Evolutionary conservation across 805 yeast species (phyloP), one percentile per base, ranked within the genome.

Genomic region (Priceomyces fermenticarens): DNA sequence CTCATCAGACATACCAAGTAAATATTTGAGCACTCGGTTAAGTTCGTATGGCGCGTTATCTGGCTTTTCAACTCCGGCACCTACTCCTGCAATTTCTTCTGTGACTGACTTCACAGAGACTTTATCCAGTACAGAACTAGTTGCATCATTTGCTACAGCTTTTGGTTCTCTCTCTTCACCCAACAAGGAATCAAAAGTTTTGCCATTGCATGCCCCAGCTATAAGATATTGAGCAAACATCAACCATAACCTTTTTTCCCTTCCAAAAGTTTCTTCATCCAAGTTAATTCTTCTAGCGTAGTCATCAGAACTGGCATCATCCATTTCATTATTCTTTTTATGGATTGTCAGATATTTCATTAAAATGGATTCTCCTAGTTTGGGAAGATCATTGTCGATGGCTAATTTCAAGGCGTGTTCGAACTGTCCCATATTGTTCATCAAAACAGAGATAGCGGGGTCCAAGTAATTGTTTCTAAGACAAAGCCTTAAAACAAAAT

Each of bases 341-440:
- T 20, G 25, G 25, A 20, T 20, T 20, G 7, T 8, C 25, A 20
- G 25, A 43, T 57, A 67, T 23, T 55, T 58, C 29, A 53, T 56
- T 38, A 70, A 48, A 1, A 69, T 66, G 45, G 54, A 58, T 32
- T 64, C 69, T 0, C 64, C 90, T 33, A 78, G 64, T 16, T 81
- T 83, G 4, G 80, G 62, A 50, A 83, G 64, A 27, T 77, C 77
- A 45, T 78, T 63, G 3, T 77, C 72, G 35, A 93, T 65, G 0
- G 97, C 91, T 41, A 93, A 58, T 36, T 72, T 72, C 28, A 90
- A 79, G 0, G 98, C 97, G 40, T 86, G 89, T 45, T 88, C 95
- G 54, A 74, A 86, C 35, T 85, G 70, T 3, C 73, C 78, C 60
- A 88, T 62, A 41, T 67, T 71, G 38, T 77, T 68, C 1, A 93